phyloP scores from a whole-genome alignment of 2,329 filamentous ascomycete genomes.

The Sarocladium kiliense region DNA sequence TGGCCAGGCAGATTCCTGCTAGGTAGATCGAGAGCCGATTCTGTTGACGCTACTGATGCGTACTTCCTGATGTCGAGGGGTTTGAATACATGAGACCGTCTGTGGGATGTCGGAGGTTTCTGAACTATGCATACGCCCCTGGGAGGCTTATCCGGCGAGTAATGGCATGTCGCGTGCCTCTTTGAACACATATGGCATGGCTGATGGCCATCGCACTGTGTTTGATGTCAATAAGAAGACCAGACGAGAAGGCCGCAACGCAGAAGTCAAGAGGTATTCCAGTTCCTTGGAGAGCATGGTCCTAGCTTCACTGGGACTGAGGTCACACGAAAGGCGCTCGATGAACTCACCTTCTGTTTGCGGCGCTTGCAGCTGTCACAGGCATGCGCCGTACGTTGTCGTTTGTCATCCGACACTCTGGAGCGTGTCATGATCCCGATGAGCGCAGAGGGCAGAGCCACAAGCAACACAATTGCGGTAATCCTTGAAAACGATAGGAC shows the following conservation, averaged over 20 bases:
- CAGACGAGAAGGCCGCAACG: too few relatives aligned
- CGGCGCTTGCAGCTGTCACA: slow-evolving; percentile 61
- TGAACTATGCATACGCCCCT: background rate
- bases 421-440: slow-evolving; percentile 41
- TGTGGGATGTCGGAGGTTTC: background rate
- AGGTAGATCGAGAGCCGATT: background rate
- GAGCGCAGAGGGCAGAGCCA: background rate
- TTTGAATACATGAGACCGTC: background rate
- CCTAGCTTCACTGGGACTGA: too few relatives aligned
- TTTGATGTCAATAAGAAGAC: background rate
- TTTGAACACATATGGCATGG: background rate
- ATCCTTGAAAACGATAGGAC: background rate
- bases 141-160: background rate
- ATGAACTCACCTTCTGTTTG: slow-evolving; percentile 57
- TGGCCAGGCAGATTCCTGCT: background rate
- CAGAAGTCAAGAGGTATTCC: too few relatives aligned
- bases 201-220: slow-evolving; percentile 12
- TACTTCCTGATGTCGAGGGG: background rate
- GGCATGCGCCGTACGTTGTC: slow-evolving; percentile 58
- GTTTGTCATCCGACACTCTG: slow-evolving; percentile 53
- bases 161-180: background rate
- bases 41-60: background rate
- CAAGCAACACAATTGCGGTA: background rate
- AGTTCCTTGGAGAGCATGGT: too few relatives aligned
- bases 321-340: too few relatives aligned